Percentiles rank a stretch among this genome's conserved stretches.
phyloP scores from a whole-genome alignment of 805 yeast species.

The Diddensiella transvaalensis region DNA sequence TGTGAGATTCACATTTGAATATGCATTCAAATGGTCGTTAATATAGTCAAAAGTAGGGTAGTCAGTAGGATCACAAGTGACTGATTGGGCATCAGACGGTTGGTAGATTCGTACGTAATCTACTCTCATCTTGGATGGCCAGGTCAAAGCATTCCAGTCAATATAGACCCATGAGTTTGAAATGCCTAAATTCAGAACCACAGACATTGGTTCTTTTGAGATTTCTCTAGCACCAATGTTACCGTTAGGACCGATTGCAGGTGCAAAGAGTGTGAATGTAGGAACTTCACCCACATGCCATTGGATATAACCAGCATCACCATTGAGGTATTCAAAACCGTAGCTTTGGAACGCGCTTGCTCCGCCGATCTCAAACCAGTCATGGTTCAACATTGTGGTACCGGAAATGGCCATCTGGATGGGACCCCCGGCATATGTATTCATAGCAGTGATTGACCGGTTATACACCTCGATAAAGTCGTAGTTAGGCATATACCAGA shows the following conservation, averaged over 20 bases:
- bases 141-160: conserved; percentile 73
- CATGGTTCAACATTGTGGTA: conserved; percentile 67
- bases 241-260: conserved; percentile 85
- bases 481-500: conserved; percentile 92
- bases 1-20: conserved; percentile 65
- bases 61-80: conserved; percentile 84
- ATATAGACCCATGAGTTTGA: conserved; percentile 93
- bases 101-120: conserved; percentile 94
- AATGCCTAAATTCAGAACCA: conserved; percentile 81
- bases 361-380: conserved; percentile 73
- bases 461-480: conserved; percentile 72
- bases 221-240: conserved; percentile 80
- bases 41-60: conserved; percentile 87
- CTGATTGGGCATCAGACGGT: conserved; percentile 55
- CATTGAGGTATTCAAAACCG: conserved; percentile 76
- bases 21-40: conserved; percentile 62
- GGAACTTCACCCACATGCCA: conserved; percentile 86
- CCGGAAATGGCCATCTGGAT: conserved; percentile 90
- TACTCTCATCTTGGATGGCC: conserved; percentile 73
- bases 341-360: conserved; percentile 65
- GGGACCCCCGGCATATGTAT: conserved; percentile 89
- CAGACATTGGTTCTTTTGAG: conserved; percentile 89
- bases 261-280: conserved; percentile 67
- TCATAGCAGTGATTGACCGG: conserved; percentile 67
- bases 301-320: conserved; percentile 68